Conservation (phyloP, 768 basidiomycete genomes). For the Tylopilus intermedius region DNA sequence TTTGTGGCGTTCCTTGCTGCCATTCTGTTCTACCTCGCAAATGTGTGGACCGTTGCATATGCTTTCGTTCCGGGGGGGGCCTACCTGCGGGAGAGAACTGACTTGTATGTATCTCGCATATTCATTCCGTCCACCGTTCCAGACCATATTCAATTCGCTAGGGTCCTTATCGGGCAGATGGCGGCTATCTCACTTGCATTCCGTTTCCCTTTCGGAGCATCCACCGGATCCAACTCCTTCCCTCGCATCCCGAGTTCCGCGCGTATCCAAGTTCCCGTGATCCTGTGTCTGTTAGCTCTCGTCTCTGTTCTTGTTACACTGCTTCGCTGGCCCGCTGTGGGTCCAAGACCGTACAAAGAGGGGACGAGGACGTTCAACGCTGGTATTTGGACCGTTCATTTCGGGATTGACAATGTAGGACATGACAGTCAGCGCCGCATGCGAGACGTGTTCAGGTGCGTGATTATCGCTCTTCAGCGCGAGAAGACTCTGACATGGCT, state of each 20-base stretch:
- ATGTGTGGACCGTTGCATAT: constrained; percentile 83
- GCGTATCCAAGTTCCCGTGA: constrained; percentile 28
- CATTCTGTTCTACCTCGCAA: constrained; percentile 58
- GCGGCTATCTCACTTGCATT: constrained; percentile 46
- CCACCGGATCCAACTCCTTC: neutral
- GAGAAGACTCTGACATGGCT: neutral
- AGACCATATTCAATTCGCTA: constrained; percentile 17
- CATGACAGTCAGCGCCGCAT: constrained; percentile 33
- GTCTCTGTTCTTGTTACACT: constrained; percentile 50
- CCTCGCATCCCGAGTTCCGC: constrained; percentile 17
- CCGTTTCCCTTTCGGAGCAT: constrained; percentile 31
- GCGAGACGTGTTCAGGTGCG: constrained; percentile 55
- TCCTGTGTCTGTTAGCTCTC: constrained; percentile 39
- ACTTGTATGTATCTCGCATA: constrained; percentile 45
- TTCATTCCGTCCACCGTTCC: neutral
- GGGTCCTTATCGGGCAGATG: constrained; percentile 54
- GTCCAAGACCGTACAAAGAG: constrained; percentile 55
- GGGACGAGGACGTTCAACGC: constrained; percentile 68
- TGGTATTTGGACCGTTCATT: constrained; percentile 91
- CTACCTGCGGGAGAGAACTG: constrained; percentile 72
- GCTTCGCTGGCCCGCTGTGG: constrained; percentile 45
- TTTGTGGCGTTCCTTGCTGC: constrained; percentile 57
- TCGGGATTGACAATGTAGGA: constrained; percentile 53
- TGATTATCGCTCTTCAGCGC: constrained; percentile 15
- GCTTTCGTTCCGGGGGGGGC: constrained; percentile 83